Evolutionary conservation across 2,329 filamentous ascomycete genomes (phyloP).

Genomic region (Colletotrichum karsti): DNA sequence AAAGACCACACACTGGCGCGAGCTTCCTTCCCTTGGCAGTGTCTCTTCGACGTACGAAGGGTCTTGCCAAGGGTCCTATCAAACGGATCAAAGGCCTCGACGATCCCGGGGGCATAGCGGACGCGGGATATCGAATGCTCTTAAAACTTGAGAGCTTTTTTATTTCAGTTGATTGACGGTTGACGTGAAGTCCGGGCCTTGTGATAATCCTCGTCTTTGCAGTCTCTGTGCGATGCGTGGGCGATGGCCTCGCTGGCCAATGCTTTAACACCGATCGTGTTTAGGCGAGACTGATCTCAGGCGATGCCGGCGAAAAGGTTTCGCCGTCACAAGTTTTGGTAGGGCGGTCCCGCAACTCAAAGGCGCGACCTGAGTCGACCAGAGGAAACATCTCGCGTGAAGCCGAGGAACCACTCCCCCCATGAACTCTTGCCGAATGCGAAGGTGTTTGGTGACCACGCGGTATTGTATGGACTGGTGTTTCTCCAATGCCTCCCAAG

Average conservation of each 20-base stretch:
- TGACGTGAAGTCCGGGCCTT: conserved; percentile 1
- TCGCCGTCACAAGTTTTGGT: background rate
- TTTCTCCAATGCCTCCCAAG: background rate
- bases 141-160: background rate
- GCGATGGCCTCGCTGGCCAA: background rate
- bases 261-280: background rate
- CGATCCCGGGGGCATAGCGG: background rate
- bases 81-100: background rate
- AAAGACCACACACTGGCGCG: background rate
- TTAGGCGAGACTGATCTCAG: background rate
- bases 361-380: background rate
- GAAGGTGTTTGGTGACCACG: background rate
- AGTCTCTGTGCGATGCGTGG: background rate
- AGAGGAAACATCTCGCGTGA: background rate
- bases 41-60: conserved; percentile 13
- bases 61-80: conserved; percentile 8
- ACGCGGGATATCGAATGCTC: conserved; percentile 4
- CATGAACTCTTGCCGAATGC: background rate
- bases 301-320: background rate
- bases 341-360: background rate
- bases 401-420: background rate
- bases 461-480: background rate
- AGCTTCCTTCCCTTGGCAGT: background rate
- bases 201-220: background rate
- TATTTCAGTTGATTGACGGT: background rate